phyloP scores from a whole-genome alignment of 352 stramenopile species.

The Globisporangium canariense region DNA sequence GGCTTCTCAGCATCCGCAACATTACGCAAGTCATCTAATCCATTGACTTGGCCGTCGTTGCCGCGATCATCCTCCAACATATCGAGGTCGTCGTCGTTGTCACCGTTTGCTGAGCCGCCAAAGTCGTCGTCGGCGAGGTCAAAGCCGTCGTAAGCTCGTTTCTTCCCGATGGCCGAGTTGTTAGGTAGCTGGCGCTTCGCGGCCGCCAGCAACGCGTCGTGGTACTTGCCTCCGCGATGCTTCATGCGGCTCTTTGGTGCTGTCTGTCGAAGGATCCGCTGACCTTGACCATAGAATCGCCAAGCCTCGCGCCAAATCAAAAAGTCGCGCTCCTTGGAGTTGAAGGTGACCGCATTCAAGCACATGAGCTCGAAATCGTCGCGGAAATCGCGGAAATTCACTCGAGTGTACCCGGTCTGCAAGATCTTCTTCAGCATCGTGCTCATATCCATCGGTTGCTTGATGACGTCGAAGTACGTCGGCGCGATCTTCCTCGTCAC shows the following conservation, averaged over 20 bases:
- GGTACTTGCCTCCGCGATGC: constrained; percentile 63
- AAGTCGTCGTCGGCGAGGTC: constrained; percentile 27
- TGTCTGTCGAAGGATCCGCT: constrained; percentile 67
- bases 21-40: not conserved
- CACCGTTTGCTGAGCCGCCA: constrained; percentile 13
- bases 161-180: constrained; percentile 65
- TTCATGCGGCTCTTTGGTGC: constrained; percentile 78
- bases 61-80: constrained; percentile 24
- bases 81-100: constrained; percentile 25
- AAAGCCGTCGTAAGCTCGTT: constrained; percentile 29
- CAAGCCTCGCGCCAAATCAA: constrained; percentile 92
- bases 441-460: constrained; percentile 91
- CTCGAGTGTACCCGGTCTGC: constrained; percentile 60
- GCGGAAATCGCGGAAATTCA: constrained; percentile 77
- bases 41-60: not conserved
- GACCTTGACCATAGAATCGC: constrained; percentile 87
- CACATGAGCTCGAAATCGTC: constrained; percentile 95
- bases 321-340: constrained; percentile 86
- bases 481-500: constrained; percentile 92
- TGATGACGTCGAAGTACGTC: constrained; percentile 93
- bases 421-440: constrained; percentile 84
- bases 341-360: constrained; percentile 95
- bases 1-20: not conserved
- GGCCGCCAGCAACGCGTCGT: constrained; percentile 64
- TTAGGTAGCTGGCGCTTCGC: constrained; percentile 80